A percentile compares a stretch with the other conserved stretches of the same genome.
Conservation (phyloP, 139 green algal species). For the Closterium sp. region DNA sequence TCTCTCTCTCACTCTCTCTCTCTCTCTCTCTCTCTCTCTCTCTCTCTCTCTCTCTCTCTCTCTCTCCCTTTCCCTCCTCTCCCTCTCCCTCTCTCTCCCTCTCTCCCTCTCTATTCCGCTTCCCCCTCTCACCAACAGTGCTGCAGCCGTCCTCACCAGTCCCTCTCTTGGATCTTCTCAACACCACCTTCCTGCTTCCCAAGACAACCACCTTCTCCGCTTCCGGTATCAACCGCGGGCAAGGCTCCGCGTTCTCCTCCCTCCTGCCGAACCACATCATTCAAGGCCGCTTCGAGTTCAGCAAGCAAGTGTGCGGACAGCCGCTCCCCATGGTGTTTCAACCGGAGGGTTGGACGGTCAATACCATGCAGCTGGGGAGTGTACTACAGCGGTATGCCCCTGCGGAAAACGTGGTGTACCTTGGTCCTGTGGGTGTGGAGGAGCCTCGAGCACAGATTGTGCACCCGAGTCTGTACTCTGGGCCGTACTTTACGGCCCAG, state of each 20-base stretch:
- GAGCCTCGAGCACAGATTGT: neutral
- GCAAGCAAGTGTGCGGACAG: neutral
- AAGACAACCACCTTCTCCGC: neutral
- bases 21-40: neutral
- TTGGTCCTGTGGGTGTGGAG: neutral
- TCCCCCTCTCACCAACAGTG: neutral
- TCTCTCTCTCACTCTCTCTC: neutral
- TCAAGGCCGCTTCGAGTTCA: neutral
- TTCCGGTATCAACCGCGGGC: neutral
- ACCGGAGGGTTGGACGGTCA: neutral
- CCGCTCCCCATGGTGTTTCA: neutral
- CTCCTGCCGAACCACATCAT: neutral
- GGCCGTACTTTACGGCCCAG: neutral
- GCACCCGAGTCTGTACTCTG: neutral
- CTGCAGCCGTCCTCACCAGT: neutral
- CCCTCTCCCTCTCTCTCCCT: neutral
- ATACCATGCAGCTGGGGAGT: neutral
- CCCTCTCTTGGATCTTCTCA: neutral
- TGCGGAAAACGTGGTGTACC: neutral
- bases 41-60: neutral
- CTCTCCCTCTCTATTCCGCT: too few relatives aligned
- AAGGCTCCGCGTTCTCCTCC: neutral
- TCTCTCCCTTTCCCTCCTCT: neutral
- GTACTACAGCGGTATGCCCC: neutral
- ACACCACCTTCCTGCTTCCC: neutral